A percentile compares a stretch with the other conserved stretches of the same genome.
phyloP scores from a whole-genome alignment of 2,329 filamentous ascomycete species.

The Aureobasidium vineae region DNA sequence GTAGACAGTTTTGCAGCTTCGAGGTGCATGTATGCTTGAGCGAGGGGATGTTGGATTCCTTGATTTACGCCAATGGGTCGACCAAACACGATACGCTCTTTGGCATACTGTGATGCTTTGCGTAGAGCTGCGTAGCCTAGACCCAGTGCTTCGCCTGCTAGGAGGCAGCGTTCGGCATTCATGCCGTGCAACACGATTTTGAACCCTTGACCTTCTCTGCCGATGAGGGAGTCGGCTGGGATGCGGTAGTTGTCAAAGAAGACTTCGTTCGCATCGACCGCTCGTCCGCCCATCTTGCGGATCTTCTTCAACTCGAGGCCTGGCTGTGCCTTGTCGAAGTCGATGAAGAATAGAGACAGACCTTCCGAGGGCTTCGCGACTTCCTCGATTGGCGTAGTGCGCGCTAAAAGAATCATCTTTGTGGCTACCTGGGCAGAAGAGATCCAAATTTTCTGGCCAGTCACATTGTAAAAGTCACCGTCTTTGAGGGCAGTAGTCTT shows the following conservation, averaged over 20 bases:
- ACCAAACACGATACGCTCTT: constrained; percentile 64
- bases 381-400: constrained; percentile 68
- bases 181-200: constrained; percentile 70
- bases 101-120: constrained; percentile 62
- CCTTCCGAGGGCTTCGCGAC: constrained; percentile 70
- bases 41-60: constrained; percentile 63
- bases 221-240: constrained; percentile 63
- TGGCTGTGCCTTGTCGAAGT: constrained; percentile 61
- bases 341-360: constrained; percentile 76
- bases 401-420: constrained; percentile 79
- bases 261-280: constrained; percentile 81
- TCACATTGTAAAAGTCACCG: constrained; percentile 62
- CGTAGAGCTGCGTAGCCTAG: constrained; percentile 47
- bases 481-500: constrained; percentile 63
- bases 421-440: constrained; percentile 77
- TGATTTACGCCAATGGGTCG: constrained; percentile 66
- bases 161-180: constrained; percentile 73
- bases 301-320: constrained; percentile 69
- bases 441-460: constrained; percentile 83
- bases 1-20: constrained; percentile 61
- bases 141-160: constrained; percentile 56
- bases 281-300: constrained; percentile 80
- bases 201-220: constrained; percentile 73
- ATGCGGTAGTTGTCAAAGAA: constrained; percentile 80
- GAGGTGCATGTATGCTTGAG: constrained; percentile 62